Conservation (phyloP, 106 monocot species). For the Gastrodia elata region DNA sequence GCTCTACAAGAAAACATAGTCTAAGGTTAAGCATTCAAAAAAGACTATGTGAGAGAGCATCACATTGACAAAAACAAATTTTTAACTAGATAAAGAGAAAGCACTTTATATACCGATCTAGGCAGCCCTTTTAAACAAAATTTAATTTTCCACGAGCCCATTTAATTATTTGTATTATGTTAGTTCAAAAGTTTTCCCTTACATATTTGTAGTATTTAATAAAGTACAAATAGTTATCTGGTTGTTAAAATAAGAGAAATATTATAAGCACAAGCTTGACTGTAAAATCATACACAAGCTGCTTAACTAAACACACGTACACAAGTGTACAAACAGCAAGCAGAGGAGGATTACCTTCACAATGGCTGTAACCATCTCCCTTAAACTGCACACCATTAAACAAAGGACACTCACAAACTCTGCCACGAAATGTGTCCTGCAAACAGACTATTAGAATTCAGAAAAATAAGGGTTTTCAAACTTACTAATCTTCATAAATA, state of each 20-base stretch:
- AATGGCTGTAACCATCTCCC: conserved; percentile 86
- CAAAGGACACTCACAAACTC: conserved; percentile 91
- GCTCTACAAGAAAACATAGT: no score
- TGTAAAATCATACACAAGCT: not conserved
- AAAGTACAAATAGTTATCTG: not conserved
- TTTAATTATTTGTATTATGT: no score
- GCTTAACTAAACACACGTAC: not conserved
- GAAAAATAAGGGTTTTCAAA: not conserved
- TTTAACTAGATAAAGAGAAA: not conserved
- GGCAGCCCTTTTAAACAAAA: no score
- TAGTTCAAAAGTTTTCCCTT: no score
- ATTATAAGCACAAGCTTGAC: not conserved
- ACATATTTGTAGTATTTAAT: not conserved
- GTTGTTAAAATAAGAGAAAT: not conserved
- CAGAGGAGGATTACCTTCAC: conserved; percentile 56
- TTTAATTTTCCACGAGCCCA: no score
- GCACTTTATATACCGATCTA: no score
- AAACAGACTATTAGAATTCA: conserved; percentile 11
- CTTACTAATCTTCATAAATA: not conserved
- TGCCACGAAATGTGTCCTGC: conserved; percentile 96
- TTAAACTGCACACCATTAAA: conserved; percentile 81
- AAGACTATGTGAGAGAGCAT: no score
- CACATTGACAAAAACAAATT: not conserved
- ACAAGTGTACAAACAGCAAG: conserved; percentile 2
- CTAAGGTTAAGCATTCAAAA: no score